Conservation (phyloP, 106 monocot species). For the Dactylorhiza incarnata region DNA sequence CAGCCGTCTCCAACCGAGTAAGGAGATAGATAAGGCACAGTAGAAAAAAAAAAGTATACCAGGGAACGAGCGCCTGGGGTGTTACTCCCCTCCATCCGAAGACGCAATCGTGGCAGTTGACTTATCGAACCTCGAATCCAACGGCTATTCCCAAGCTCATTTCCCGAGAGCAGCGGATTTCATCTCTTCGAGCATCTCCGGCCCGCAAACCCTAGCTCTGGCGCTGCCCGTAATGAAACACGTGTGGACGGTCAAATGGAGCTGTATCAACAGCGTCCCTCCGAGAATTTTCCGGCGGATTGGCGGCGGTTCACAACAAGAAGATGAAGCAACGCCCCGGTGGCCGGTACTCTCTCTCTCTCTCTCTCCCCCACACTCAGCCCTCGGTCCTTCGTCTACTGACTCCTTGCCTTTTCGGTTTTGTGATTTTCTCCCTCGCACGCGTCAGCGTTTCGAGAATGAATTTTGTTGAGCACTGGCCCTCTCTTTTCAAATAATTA, state of each 20-base stretch:
- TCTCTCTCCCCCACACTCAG: too few relatives aligned
- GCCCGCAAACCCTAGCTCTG: conserved; percentile 2
- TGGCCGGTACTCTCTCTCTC: neutral
- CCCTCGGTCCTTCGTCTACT: too few relatives aligned
- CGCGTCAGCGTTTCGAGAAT: neutral
- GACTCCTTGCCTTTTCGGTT: too few relatives aligned
- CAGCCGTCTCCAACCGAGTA: neutral
- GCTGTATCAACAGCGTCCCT: neutral
- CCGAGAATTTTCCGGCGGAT: neutral
- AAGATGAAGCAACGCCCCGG: neutral
- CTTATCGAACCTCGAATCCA: conserved; percentile 35
- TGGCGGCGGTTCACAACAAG: neutral
- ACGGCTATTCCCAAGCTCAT: conserved; percentile 39
- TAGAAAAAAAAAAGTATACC: conserved; percentile 8
- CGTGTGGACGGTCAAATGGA: neutral
- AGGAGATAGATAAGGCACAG: neutral
- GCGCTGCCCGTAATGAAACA: neutral
- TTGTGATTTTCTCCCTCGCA: too few relatives aligned
- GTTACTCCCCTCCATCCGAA: conserved; percentile 80
- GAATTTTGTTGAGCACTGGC: neutral
- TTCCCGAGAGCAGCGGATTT: conserved; percentile 16
- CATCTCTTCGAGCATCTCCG: neutral
- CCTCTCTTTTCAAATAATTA: neutral
- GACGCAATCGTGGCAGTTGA: conserved; percentile 43
- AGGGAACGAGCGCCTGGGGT: conserved; percentile 31